Evolutionary conservation across 1,139 yeast genomes (phyloP).

Genomic region (Arxiozyma telluris): DNA sequence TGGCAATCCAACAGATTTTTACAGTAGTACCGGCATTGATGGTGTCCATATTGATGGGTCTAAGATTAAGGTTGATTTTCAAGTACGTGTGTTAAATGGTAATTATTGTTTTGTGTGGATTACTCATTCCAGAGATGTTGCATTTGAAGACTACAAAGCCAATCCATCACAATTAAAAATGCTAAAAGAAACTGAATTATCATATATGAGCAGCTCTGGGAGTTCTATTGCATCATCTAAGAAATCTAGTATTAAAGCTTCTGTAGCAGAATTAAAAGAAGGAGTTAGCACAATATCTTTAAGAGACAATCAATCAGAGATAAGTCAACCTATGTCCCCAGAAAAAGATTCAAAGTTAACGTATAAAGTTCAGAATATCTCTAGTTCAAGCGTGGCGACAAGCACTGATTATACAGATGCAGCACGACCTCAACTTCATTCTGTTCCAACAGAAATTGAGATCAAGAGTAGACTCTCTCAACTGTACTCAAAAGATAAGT

Average conservation of each 20-base stretch:
- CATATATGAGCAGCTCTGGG: constrained; percentile 26
- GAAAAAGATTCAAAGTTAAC: constrained; percentile 1
- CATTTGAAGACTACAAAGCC: constrained; percentile 23
- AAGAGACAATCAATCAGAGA: neutral
- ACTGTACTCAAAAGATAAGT: constrained; percentile 22
- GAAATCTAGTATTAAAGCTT: constrained; percentile 15
- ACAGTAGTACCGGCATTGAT: constrained; percentile 55
- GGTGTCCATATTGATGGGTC: constrained; percentile 69
- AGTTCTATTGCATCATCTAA: constrained; percentile 25
- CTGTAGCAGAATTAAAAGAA: constrained; percentile 10
- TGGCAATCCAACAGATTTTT: constrained; percentile 33
- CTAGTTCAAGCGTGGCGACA: neutral
- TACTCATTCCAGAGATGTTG: constrained; percentile 57
- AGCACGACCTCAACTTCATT: neutral
- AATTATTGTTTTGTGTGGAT: constrained; percentile 70
- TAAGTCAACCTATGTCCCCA: neutral
- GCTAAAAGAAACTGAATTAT: constrained; percentile 31
- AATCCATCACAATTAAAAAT: constrained; percentile 34
- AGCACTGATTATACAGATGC: neutral
- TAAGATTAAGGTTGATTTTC: constrained; percentile 62
- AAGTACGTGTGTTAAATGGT: constrained; percentile 58
- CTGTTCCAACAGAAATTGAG: constrained; percentile 14
- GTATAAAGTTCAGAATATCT: neutral
- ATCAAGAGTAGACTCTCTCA: constrained; percentile 20
- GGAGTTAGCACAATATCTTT: neutral